A percentile compares a stretch with the other conserved stretches of the same genome.
Evolutionary conservation across 495 filamentous ascomycete genomes (phyloP).

Genomic region (Sordaria brevicollis): DNA sequence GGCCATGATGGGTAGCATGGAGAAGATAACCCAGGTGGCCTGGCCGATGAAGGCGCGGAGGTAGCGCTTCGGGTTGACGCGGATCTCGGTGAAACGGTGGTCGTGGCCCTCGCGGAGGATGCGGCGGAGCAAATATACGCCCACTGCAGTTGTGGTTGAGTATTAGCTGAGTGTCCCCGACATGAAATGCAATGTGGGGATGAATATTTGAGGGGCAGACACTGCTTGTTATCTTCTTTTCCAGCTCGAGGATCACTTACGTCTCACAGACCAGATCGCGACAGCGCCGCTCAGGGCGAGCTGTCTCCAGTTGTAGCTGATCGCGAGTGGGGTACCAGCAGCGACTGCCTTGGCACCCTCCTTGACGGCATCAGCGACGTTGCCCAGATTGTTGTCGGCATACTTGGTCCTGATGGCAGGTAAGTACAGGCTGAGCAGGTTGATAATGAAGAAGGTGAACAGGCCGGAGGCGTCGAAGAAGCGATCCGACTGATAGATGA

Average conservation of each 20-base stretch:
- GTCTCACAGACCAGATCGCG: conserved; percentile 45
- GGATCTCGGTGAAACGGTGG: conserved; percentile 52
- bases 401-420: conserved; percentile 40
- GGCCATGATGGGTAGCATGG: conserved; percentile 48
- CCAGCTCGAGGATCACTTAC: conserved; percentile 22
- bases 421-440: conserved; percentile 45
- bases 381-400: conserved; percentile 5
- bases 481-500: conserved; percentile 43
- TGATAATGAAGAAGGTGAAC: conserved; percentile 50
- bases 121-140: conserved; percentile 47
- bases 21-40: conserved; percentile 52
- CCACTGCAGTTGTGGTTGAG: conserved; percentile 32
- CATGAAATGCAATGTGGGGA: not conserved
- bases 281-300: conserved; percentile 46
- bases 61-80: conserved; percentile 41
- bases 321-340: conserved; percentile 34
- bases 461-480: conserved; percentile 59
- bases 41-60: conserved; percentile 46
- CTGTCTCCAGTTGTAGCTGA: conserved; percentile 51
- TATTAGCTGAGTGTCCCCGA: not conserved
- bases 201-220: not conserved
- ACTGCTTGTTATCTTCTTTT: not conserved
- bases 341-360: conserved; percentile 6
- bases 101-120: conserved; percentile 44
- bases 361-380: conserved; percentile 9